phyloP scores from a whole-genome alignment of 2,329 filamentous ascomycete genomes.

The Neurospora sp. region DNA sequence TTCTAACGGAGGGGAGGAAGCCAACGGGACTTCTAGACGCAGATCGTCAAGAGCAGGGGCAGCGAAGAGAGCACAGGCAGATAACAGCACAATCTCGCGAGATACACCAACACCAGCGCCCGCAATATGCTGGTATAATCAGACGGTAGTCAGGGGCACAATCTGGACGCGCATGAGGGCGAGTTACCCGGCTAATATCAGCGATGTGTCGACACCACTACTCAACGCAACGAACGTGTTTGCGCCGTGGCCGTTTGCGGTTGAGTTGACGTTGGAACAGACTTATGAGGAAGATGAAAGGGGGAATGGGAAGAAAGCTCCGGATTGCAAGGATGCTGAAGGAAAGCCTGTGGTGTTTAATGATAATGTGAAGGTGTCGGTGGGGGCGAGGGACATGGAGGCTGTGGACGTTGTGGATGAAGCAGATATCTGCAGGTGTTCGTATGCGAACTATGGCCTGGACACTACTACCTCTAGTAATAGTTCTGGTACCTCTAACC shows the following conservation, averaged over 20 bases:
- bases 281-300: slow-evolving; percentile 31
- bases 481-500: background rate
- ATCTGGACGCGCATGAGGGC: slow-evolving; percentile 44
- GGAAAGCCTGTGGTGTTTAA: slow-evolving; percentile 1
- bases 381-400: background rate
- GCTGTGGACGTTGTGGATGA: background rate
- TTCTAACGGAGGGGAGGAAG: background rate
- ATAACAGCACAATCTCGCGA: background rate
- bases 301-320: slow-evolving; percentile 35
- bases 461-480: background rate
- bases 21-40: background rate
- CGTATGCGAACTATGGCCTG: slow-evolving; percentile 10
- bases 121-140: slow-evolving; percentile 47
- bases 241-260: slow-evolving; percentile 45
- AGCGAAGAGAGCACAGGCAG: background rate
- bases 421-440: slow-evolving; percentile 8
- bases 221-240: slow-evolving; percentile 20
- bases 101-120: background rate
- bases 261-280: slow-evolving; percentile 44
- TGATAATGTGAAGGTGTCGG: background rate
- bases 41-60: background rate
- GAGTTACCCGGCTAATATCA: slow-evolving; percentile 19
- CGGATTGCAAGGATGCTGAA: slow-evolving; percentile 38
- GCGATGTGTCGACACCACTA: slow-evolving; percentile 11
- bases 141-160: slow-evolving; percentile 43